Evolutionary conservation across 202 grass and related monocot genomes (phyloP), one percentile per base, ranked within the genome.

Genomic region (Thinopyrum obtusiflorum): DNA sequence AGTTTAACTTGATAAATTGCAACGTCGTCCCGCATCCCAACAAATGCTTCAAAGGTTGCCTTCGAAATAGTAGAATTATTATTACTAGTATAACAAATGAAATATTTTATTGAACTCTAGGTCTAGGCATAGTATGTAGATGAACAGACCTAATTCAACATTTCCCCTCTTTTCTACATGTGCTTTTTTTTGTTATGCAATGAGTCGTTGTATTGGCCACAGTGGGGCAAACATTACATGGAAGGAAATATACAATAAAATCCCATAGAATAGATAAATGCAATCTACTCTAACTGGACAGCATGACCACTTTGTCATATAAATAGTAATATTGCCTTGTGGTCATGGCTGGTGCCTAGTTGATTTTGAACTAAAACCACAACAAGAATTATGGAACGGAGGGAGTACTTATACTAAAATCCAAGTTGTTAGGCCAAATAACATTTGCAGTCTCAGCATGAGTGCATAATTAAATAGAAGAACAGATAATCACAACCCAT

Each of bases 1-100:
- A 98, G 93, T 95, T 98, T 95, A 77, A 98, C 88, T 95, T 95
- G 91, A 88, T 88, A 93, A 86, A 93, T 98, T 83, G 95, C 95
- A 72, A 51, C 67, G 35, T 92, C 67, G 13, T 98, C 95, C 61
- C 93, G 86, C 84, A 98, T 74, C 15, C 95, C 95, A 61, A 98
- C 73, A 89, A 95, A 98, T 76, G 93, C 79, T 89, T 95, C 95
- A 85, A 95, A 98, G 81, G 95, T 98, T 86, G 95, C 89, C 93
- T 92, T 87, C 72, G 74, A 31, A 62, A 61, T 80, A 32, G 36
- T 87, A 65, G 6, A 67, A 27, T 7, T 57, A 76, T 76, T 57
- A 81, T 36, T 68, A 81, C 57, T 29, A 80, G 68, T 91, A 63
- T 79, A 85, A 14, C n/a, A 92, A 55, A 25, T 23, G 13, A 80